Evolutionary conservation across 2,329 filamentous ascomycete species (phyloP).

Genomic region (Xylariaceae sp.): DNA sequence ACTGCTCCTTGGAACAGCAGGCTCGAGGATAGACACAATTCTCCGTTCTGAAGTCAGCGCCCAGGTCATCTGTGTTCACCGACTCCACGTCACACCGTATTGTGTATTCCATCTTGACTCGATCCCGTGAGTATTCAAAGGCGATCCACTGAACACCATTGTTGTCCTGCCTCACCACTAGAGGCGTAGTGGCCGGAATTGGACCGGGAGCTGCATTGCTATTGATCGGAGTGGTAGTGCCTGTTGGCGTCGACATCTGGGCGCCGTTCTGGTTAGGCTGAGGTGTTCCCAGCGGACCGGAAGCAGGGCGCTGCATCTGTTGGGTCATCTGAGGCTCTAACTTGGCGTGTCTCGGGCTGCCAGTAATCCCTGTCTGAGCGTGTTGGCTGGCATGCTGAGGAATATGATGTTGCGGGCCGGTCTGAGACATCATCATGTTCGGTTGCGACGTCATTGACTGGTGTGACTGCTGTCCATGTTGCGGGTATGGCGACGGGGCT

Average conservation of each 20-base stretch:
- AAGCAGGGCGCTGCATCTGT: conserved; percentile 55
- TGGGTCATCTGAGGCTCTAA: conserved; percentile 58
- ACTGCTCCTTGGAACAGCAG: conserved; percentile 91
- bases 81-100: conserved; percentile 98
- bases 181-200: conserved; percentile 90
- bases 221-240: conserved; percentile 53
- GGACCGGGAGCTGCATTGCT: conserved; percentile 90
- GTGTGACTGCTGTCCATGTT: conserved; percentile 51
- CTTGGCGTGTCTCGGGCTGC: conserved; percentile 57
- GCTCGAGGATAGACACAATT: conserved; percentile 97
- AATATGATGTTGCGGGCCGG: conserved; percentile 53
- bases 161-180: conserved; percentile 89
- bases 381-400: conserved; percentile 55
- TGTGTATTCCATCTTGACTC: conserved; percentile 99
- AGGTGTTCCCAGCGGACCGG: conserved; percentile 45
- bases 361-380: conserved; percentile 51
- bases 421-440: conserved; percentile 62
- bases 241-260: conserved; percentile 42
- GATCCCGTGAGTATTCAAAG: conserved; percentile 94
- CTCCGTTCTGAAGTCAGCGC: conserved; percentile 88
- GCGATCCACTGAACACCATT: conserved; percentile 99
- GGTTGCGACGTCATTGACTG: conserved; percentile 60
- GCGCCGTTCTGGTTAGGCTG: conserved; percentile 41
- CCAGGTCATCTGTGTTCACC: conserved; percentile 81
- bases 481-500: conserved; percentile 56